Evolutionary conservation across 208 protist species (phyloP).

Genomic region (Plasmodiophora brassicae): DNA sequence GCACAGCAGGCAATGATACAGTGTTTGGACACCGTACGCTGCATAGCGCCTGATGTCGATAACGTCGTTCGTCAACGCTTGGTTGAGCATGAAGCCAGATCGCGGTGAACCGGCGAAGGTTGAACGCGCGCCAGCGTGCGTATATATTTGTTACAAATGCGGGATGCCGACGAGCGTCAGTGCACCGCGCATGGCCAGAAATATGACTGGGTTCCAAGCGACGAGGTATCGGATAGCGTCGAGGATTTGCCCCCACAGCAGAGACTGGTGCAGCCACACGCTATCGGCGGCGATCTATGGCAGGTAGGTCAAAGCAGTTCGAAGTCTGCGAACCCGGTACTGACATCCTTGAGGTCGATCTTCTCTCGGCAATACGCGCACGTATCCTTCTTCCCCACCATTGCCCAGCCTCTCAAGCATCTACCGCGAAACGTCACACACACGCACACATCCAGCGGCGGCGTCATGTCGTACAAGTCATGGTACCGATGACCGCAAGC

Average conservation of each 20-base stretch:
- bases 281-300: neutral
- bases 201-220: conserved; percentile 57
- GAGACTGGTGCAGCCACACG: conserved; percentile 49
- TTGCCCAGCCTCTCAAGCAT: conserved; percentile 57
- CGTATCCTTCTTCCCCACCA: conserved; percentile 57
- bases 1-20: no score
- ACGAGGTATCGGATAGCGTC: conserved; percentile 50
- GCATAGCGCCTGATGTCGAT: no score
- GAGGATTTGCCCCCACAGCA: conserved; percentile 49
- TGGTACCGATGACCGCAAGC: conserved; percentile 51
- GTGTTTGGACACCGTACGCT: no score
- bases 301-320: neutral
- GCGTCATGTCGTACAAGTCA: no score
- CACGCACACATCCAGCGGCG: no score
- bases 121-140: no score
- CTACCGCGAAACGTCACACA: no score
- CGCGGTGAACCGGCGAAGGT: no score
- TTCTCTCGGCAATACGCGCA: conserved; percentile 59
- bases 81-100: no score
- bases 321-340: neutral
- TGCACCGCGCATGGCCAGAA: neutral
- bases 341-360: conserved; percentile 41
- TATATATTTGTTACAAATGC: no score
- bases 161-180: no score
- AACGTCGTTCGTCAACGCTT: no score